Base-by-base conservation (phyloP, 179 eudicot species). In the Dionaea muscipula region DNA sequence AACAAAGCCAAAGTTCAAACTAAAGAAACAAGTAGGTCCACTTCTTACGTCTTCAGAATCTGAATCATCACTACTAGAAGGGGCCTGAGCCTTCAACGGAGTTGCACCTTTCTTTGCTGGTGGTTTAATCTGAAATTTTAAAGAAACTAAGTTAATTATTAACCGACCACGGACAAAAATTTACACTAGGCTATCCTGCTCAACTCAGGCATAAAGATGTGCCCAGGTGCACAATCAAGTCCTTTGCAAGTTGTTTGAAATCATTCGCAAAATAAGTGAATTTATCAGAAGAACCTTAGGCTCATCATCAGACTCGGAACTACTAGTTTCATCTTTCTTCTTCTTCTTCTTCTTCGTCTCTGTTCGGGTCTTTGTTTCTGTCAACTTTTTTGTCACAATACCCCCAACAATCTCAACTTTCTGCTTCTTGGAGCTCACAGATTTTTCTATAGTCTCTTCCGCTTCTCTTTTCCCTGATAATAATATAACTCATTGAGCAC, bases 271-370 rank as follows among this genome's bases (percentile, higher is more conserved):
- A 28, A 28, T 28, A 28, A 28, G 8, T 3, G 35, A 28, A 28
- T 4, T 11, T 4, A 31, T 6, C 0, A 6, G 21, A 17, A 14
- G 27, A 25, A 81, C 94, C 85, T 75, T 70, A 38, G 65, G 66
- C 37, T 80, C 83, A 10, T 77, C 80, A 16, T 85, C 94, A 45
- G 80, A 67, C 1, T 76, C 86, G 35, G 35, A 28, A 28, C 35
- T 28, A 28, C 35, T 28, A 8, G 35, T 28, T 28, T 28, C 35
- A 3, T 28, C 21, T 19, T 68, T 74, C 25, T 69, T 71, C 21
- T 52, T 70, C 76, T 85, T 85, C 63, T 78, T 82, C 74, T 85
- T 87, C 72, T 75, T n/a, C n/a, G n/a, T n/a, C n/a, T n/a, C n/a
- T n/a, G n/a, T n/a, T n/a, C n/a, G 68, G 22, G 64, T 68, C 58